phyloP scores from a whole-genome alignment of 192 early-diverging fungal genomes.

The Coemansia sp. region DNA sequence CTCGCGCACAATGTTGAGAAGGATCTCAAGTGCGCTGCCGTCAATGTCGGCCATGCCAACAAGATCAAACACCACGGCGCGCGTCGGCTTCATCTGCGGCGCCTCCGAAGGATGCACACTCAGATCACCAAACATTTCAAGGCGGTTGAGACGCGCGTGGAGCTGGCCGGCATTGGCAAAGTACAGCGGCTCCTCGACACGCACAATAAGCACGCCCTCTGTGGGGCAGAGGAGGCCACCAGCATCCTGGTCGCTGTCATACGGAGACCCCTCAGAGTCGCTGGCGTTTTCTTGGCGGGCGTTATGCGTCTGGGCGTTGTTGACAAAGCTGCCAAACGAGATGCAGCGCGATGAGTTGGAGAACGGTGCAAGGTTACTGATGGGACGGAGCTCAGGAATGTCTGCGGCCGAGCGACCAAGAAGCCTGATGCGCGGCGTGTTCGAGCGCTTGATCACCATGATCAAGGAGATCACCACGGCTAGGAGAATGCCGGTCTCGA shows the following conservation, averaged over 20 bases:
- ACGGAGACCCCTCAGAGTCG: neutral
- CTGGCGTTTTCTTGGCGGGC: neutral
- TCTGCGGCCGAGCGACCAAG: conserved; percentile 63
- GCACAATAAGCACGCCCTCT: conserved; percentile 83
- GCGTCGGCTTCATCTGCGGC: conserved; percentile 72
- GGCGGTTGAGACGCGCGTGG: conserved; percentile 87
- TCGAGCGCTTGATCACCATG: conserved; percentile 90
- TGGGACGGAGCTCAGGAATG: conserved; percentile 72
- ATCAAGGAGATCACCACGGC: conserved; percentile 86
- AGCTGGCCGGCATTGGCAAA: conserved; percentile 98
- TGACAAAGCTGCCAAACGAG: conserved; percentile 21
- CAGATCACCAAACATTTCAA: conserved; percentile 94
- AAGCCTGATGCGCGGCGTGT: conserved; percentile 76
- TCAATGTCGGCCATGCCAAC: conserved; percentile 86
- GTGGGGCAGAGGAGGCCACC: conserved; percentile 64
- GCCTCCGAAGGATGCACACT: conserved; percentile 92
- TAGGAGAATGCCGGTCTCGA: conserved; percentile 91
- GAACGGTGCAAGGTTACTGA: conserved; percentile 56
- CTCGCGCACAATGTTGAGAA: conserved; percentile 85
- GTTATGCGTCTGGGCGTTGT: conserved; percentile 12
- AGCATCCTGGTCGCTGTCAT: conserved; percentile 21
- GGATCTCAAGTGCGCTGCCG: conserved; percentile 87
- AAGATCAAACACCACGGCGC: conserved; percentile 89
- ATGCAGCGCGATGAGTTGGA: conserved; percentile 29
- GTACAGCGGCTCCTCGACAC: conserved; percentile 90